A percentile compares a stretch with the other conserved stretches of the same genome.
These are phyloP conservation scores for Lecanicillium sp. DNA, from an alignment of 2,329 filamentous ascomycete genomes.

Conservation along the genomic window DNA sequence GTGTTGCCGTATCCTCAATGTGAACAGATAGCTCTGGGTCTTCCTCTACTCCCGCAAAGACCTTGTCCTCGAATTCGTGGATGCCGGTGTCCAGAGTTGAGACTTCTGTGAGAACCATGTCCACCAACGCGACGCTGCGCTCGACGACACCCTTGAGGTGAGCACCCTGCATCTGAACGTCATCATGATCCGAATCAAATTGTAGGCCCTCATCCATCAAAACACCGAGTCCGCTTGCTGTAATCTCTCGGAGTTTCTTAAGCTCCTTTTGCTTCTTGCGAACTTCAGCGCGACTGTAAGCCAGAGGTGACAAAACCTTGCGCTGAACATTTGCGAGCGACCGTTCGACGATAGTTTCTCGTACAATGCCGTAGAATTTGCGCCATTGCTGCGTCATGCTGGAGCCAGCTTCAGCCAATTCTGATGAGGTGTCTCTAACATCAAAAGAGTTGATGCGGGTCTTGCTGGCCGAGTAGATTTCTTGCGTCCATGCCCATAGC, in stretches of 20 bases:
- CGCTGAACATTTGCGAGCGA: constrained; percentile 66
- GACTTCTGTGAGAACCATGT: constrained; percentile 72
- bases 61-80: constrained; percentile 58
- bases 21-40: constrained; percentile 53
- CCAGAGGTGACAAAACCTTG: constrained; percentile 71
- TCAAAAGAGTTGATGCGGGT: constrained; percentile 35
- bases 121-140: constrained; percentile 77
- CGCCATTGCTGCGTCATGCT: constrained; percentile 50
- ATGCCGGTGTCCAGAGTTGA: constrained; percentile 57
- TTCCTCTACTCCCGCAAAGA: constrained; percentile 57
- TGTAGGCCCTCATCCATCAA: constrained; percentile 80
- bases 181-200: constrained; percentile 56
- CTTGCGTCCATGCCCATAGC: constrained; percentile 64
- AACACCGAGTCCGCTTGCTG: constrained; percentile 79
- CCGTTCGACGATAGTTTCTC: constrained; percentile 65
- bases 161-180: constrained; percentile 42
- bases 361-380: constrained; percentile 75
- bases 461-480: constrained; percentile 60
- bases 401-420: constrained; percentile 29
- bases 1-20: constrained; percentile 38
- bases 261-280: constrained; percentile 66
- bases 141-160: constrained; percentile 69
- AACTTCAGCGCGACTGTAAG: constrained; percentile 67
- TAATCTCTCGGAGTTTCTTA: constrained; percentile 68
- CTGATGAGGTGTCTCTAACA: constrained; percentile 23